Evolutionary conservation across 2,329 filamentous ascomycete genomes (phyloP).

Genomic region (Penicillium sp.): DNA sequence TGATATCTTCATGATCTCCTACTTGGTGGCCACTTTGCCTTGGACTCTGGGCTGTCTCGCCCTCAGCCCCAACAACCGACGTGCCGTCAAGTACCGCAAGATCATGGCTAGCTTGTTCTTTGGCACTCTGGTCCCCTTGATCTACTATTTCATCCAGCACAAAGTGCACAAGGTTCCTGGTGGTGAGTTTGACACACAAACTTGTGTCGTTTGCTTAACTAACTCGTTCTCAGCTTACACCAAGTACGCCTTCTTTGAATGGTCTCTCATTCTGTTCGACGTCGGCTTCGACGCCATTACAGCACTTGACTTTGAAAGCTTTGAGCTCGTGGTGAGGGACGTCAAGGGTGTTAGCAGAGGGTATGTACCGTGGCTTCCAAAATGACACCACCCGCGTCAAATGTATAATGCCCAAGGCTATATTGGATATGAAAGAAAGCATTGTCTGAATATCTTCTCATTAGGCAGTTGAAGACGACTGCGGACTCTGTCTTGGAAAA

Average conservation of each 20-base stretch:
- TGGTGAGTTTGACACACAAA: conserved; percentile 59
- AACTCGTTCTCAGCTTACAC: conserved; percentile 71
- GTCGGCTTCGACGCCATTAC: conserved; percentile 96
- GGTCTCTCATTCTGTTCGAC: conserved; percentile 91
- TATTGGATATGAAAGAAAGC: conserved; percentile 38
- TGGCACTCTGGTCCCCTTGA: conserved; percentile 80
- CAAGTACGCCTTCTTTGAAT: conserved; percentile 96
- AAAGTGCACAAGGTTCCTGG: conserved; percentile 93
- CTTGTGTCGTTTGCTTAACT: neutral
- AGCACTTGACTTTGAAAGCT: conserved; percentile 82
- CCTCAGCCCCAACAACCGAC: conserved; percentile 80
- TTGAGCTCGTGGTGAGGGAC: conserved; percentile 87
- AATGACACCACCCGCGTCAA: conserved; percentile 60
- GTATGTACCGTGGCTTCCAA: conserved; percentile 97
- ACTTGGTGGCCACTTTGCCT: conserved; percentile 87
- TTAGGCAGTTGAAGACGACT: conserved; percentile 53
- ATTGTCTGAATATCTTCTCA: conserved; percentile 37
- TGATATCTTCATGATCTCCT: conserved; percentile 99
- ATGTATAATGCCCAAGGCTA: conserved; percentile 51
- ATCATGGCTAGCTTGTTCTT: conserved; percentile 83
- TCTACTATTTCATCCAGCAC: conserved; percentile 98
- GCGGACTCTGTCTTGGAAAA: conserved; percentile 63
- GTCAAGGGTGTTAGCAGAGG: conserved; percentile 89
- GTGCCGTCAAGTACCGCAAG: conserved; percentile 85
- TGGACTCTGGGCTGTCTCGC: conserved; percentile 93